Base-by-base conservation (phyloP, 2,329 filamentous ascomycete genomes). In the Alternaria alternata region DNA sequence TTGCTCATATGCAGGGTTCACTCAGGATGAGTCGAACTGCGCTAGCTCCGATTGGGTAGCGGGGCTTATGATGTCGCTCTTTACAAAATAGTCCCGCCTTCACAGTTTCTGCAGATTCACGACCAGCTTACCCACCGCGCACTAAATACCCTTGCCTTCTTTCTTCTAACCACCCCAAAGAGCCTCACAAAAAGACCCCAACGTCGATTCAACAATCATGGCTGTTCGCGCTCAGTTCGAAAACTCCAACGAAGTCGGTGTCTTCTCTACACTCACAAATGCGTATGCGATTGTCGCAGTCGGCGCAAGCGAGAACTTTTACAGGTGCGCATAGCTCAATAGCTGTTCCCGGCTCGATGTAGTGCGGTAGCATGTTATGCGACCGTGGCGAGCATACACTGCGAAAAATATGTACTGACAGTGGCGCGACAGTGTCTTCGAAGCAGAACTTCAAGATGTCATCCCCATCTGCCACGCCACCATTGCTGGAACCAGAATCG, bases 301-400 rank as follows among this genome's bases (percentile, higher is more conserved):
- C 69, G 95, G 95, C 77, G 94, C 92, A 73, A 97, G 93, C 76
- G 94, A 97, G 86, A 98, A 98, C 87, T 99, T 99, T 82, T 98
- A 98, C 89, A 94, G 88, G 88, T 90, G 79, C 64, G 81, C 56
- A 54, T 34, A 34, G 32, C 24, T 51, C 16, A 14, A 16, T 3
- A 57, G 16, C 11, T 28, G 28, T 51, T 34, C 14, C 16, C 34
- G 43, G 18, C 26, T 36, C 43, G 24, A n/a, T 12, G n/a, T n/a
- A 18, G 30, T 8, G 24, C 16, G 14, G 20, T 14, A 36, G 24
- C n/a, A 32, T 39, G 30, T 16, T 14, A 7, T 36, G 46, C 57
- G 42, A 54, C 51, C 11, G 22, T 24, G 34, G 46, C 28, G 14
- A 53, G 44, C 11, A 43, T 22, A 14, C 26, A 0, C 20, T n/a